phyloP scores from a whole-genome alignment of 2,329 filamentous ascomycete species.

The Cercospora janseana region DNA sequence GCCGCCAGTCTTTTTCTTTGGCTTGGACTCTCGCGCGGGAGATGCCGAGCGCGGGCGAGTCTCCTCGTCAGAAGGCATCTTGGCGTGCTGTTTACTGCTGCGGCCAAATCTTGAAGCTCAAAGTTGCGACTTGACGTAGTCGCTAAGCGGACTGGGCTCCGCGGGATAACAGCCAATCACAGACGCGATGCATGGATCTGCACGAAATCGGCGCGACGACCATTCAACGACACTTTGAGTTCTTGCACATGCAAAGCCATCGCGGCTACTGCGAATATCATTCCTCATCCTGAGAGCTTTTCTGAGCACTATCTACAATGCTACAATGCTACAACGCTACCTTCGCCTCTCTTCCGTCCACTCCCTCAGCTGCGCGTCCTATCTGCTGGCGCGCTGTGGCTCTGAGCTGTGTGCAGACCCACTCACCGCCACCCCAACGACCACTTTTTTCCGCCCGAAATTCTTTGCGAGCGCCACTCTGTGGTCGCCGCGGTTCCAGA shows the following conservation, averaged over 20 bases:
- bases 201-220: background rate
- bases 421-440: constrained; percentile 1
- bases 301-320: too few relatives aligned
- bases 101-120: background rate
- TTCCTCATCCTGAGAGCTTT: too few relatives aligned
- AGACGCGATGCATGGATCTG: background rate
- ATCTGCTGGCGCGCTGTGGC: background rate
- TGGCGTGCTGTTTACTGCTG: background rate
- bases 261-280: too few relatives aligned
- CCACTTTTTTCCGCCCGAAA: background rate
- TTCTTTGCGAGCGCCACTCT: background rate
- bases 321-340: too few relatives aligned
- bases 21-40: constrained; percentile 28
- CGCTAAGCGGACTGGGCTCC: background rate
- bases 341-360: too few relatives aligned
- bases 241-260: too few relatives aligned
- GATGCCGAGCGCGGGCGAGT: constrained; percentile 32
- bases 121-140: constrained; percentile 4
- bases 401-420: background rate
- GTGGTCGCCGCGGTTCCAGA: constrained; percentile 2
- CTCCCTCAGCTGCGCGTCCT: too few relatives aligned
- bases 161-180: background rate
- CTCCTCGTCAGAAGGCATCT: constrained; percentile 24
- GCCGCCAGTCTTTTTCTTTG: constrained; percentile 37
- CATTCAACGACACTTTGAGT: background rate